Evolutionary conservation across 2,329 filamentous ascomycete genomes (phyloP), one percentile per base, ranked within the genome.

Genomic region (Penicillium sp.): DNA sequence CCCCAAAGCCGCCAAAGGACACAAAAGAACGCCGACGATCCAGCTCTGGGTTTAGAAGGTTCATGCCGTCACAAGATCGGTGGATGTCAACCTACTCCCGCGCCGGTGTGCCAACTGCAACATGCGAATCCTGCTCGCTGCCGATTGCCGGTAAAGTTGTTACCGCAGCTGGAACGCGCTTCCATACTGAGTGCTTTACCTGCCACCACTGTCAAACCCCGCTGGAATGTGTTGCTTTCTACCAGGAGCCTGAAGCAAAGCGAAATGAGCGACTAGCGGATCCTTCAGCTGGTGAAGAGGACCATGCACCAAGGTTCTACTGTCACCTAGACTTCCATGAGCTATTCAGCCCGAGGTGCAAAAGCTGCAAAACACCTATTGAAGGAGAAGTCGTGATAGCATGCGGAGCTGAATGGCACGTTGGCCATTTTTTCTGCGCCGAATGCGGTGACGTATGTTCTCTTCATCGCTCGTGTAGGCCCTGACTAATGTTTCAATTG

Each of bases 251-350:
- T 0, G 87, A 92, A 8, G 79, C 83, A 47, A 86, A 88, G 67
- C 90, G 92, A 49, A 79, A 79, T 2, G 90, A 90, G 55, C 89
- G 95, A 29, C 80, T 97, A 0, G 86, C 88, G 31, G 87, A 86
- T 26, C 85, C 89, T 67, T 72, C 85, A 0, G 76, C 91, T 11
- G 80, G 87, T 62, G 81, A 84, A 55, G 87, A 88, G 2, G 86
- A 74, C 73, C 85, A 86, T 44, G 83, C 87, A 11, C 80, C 92
- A 50, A 88, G 94, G 11, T 98, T 98, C 84, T 99, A 91, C 81
- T 99, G 95, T 79, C 94, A 98, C 75, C 86, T 99, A n/a, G 95
- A 99, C 81, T 99, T 93, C 86, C 95, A 99, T 77, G 95, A 99
- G 79, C 83, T 91, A 58, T 99, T 92, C 78, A 93, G 91, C 35